Evolutionary conservation across 768 basidiomycete species (phyloP), one percentile per base, ranked within the genome.

Genomic region (Podaxis sp.): DNA sequence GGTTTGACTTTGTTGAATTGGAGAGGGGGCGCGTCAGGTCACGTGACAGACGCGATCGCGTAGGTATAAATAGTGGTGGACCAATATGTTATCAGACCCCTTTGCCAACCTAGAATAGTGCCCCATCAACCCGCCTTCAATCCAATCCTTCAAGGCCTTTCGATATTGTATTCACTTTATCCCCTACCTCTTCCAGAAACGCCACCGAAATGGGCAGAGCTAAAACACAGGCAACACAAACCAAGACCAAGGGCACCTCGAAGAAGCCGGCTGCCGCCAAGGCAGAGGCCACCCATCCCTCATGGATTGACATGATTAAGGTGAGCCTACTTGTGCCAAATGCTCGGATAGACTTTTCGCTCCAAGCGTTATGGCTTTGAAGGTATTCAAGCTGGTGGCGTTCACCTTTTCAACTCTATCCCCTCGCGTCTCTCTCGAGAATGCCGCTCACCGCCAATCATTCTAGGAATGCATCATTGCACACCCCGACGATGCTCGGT

Each of bases 221-320:
- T 68, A 74, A 73, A 61, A 67, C 79, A 68, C 65, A 80, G 63
- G 66, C 78, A 38, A 19, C 41, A 27, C 40, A 47, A 46, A 13
- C 33, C 12, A 59, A 59, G 40, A 59, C 78, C 24, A 76, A 76
- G 66, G 51, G 77, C 37, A 58, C 80, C 51, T 63, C 70, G 33
- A 84, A 80, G 77, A 87, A 85, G 72, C 66, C 82, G 38, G 70
- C 79, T 57, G 72, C 79, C 52, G 67, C 66, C 27, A 73, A 82
- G 71, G 85, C 82, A 75, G 67, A 61, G 19, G 67, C 78, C 53
- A 72, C 82, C 46, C 86, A 88, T 68, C 87, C 87, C 12, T 72
- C 81, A 62, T 89, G 87, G 86, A 74, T 82, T 52, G 86, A 91
- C 59, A 92, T 92, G 90, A 91, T 92, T 74, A 91, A 90, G 82